Base-by-base conservation (phyloP, 345 rosid species). In the Brassica cretica region DNA sequence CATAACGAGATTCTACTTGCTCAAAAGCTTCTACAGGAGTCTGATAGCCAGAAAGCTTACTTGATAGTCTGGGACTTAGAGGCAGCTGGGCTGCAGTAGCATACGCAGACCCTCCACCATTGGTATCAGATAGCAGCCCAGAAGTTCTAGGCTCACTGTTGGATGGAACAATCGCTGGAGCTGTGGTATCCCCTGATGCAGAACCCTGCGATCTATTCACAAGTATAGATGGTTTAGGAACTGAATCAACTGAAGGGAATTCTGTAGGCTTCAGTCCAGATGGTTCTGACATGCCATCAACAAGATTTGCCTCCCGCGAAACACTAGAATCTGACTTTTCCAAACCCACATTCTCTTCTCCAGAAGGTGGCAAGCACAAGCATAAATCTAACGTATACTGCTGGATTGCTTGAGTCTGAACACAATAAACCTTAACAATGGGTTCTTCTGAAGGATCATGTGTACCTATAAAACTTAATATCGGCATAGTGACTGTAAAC, bases 341-440 rank as follows among this genome's bases (percentile, higher is more conserved):
- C 81, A 83, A 70, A 58, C 83, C 86, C 24, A 68, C 80, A 85
- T 77, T 87, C 59, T 88, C 93, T 71, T 88, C 93, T 71, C 82
- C 14, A 19, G 85, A 75, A 4, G 90, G 93, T 44, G 96, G 98
- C 74, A 88, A 81, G 87, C 98, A 95, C 78, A 85, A 90, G 82
- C 77, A 83, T 49, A 90, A 85, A 72, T 93, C 98, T 82, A 95
- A 82, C n/a, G 91, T 84, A 86, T 95, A 95, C 81, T 93, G 97
- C 85, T 91, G 93, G 82, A 94, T 94, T 65, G 98, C 98, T 79
- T 77, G 92, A 49, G 98, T 94, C 82, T 92, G 96, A 29, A 94
- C 91, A 78, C 98, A 94, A 75, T 92, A 94, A 77, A 94, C 87
- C 85, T 91, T 93, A 56, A 87, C 87, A 49, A 83, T 80, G 61